Evolutionary conservation across 2,329 filamentous ascomycete species (phyloP).

Genomic region (Septoria petroselini): DNA sequence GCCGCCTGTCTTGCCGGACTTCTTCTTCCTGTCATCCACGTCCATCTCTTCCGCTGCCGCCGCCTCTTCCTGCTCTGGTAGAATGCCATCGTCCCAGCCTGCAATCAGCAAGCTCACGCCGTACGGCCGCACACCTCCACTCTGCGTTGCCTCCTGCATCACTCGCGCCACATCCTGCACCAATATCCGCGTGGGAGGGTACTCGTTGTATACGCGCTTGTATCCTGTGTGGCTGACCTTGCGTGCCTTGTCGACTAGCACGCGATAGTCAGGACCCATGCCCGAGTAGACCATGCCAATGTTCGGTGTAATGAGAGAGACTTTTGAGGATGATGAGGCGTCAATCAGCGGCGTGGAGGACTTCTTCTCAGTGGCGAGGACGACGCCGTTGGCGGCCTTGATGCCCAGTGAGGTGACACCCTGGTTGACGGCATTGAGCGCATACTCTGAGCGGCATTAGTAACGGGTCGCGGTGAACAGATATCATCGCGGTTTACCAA

Average conservation of each 20-base stretch:
- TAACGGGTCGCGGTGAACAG: neutral
- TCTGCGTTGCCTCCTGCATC: constrained; percentile 98
- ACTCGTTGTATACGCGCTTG: constrained; percentile 99
- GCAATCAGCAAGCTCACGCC: constrained; percentile 93
- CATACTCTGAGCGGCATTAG: constrained; percentile 71
- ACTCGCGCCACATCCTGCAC: constrained; percentile 96
- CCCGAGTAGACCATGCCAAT: constrained; percentile 99
- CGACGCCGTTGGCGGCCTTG: constrained; percentile 98
- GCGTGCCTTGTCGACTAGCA: constrained; percentile 94
- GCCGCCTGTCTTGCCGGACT: constrained; percentile 83
- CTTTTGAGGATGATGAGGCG: constrained; percentile 89
- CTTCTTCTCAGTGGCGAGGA: constrained; percentile 99
- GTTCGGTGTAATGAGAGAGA: constrained; percentile 96
- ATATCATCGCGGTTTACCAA: constrained; percentile 58
- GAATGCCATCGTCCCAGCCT: constrained; percentile 95
- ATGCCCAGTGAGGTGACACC: constrained; percentile 97
- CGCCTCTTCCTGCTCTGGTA: constrained; percentile 73
- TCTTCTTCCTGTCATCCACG: constrained; percentile 67
- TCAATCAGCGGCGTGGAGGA: constrained; percentile 97
- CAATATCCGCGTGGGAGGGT: constrained; percentile 98
- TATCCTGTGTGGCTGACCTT: constrained; percentile 98
- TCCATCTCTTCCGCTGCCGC: constrained; percentile 55
- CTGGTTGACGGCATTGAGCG: constrained; percentile 97
- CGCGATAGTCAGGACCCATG: constrained; percentile 98
- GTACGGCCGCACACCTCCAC: constrained; percentile 93